Percentiles rank a stretch among this genome's conserved stretches.
Evolutionary conservation across 2,329 filamentous ascomycete species (phyloP).

Genomic region (Cytospora mali): DNA sequence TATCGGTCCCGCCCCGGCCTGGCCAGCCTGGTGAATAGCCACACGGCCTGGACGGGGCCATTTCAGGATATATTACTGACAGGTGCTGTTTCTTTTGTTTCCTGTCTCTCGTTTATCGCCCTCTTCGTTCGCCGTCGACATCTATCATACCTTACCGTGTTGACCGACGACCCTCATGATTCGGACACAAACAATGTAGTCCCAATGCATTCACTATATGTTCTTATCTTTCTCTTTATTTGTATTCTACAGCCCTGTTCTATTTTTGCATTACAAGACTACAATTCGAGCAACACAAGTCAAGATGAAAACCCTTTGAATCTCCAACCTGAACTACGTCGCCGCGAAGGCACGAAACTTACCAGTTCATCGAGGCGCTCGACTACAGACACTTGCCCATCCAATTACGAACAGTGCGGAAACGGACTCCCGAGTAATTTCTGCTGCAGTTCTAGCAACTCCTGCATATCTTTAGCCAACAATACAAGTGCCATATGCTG

Average conservation of each 20-base stretch:
- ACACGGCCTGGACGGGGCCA: conserved; percentile 23
- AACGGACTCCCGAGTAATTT: conserved; percentile 25
- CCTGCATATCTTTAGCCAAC: conserved; percentile 22
- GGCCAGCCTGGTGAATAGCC: conserved; percentile 16
- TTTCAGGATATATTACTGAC: conserved; percentile 15
- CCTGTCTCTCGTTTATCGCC: conserved; percentile 10
- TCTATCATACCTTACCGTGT: conserved; percentile 14
- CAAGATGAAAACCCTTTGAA: conserved; percentile 6
- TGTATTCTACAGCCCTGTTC: conserved; percentile 1
- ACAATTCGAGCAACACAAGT: not conserved
- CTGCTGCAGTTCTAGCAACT: conserved; percentile 18
- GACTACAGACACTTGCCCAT: conserved; percentile 21
- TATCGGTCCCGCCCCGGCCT: conserved; percentile 22
- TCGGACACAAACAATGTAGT: conserved; percentile 23
- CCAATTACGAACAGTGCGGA: conserved; percentile 24
- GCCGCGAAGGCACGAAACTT: conserved; percentile 4
- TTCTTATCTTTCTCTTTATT: conserved; percentile 22
- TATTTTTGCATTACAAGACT: not conserved
- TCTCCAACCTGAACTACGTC: conserved; percentile 1
- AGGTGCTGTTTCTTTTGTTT: conserved; percentile 7
- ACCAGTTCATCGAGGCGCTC: conserved; percentile 6
- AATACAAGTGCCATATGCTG: conserved; percentile 25
- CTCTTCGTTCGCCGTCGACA: conserved; percentile 12
- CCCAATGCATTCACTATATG: conserved; percentile 24
- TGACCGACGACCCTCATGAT: conserved; percentile 17